These are phyloP conservation scores for Aspergillus heteromorphus DNA, from an alignment of 495 filamentous ascomycete genomes.

Conservation along the genomic window DNA sequence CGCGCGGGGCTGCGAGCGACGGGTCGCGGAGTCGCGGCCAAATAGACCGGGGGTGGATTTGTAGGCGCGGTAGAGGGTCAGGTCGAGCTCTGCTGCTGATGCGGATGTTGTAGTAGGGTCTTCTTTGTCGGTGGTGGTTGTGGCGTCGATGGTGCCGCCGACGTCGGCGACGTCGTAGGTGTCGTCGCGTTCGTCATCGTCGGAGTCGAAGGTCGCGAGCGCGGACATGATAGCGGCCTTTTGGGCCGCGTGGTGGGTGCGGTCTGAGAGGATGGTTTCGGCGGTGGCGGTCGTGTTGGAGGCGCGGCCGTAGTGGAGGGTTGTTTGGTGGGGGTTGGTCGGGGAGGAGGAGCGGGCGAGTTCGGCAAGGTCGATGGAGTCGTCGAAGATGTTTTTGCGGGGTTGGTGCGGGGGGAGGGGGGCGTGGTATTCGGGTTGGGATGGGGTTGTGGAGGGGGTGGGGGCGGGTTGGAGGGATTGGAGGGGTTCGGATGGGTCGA, in stretches of 20 bases:
- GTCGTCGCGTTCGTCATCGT: conserved; percentile 96
- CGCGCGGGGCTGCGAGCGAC: conserved; percentile 54
- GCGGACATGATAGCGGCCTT: conserved; percentile 91
- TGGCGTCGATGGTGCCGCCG: conserved; percentile 72
- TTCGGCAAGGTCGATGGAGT: conserved; percentile 71
- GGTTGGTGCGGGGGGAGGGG: too few species aligned
- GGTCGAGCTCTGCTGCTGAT: conserved; percentile 34
- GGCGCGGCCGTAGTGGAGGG: conserved; percentile 71
- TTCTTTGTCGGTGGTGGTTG: conserved; percentile 35
- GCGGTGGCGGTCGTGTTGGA: conserved; percentile 57
- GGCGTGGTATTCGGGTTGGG: conserved; percentile 30
- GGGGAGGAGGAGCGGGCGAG: conserved; percentile 37
- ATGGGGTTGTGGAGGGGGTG: conserved; percentile 33
- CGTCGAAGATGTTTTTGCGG: conserved; percentile 66
- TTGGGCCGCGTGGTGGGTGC: conserved; percentile 51
- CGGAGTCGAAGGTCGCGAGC: conserved; percentile 83
- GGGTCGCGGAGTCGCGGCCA: conserved; percentile 59
- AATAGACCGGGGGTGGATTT: conserved; percentile 59
- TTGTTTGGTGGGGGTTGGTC: conserved; percentile 30
- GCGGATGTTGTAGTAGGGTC: conserved; percentile 32
- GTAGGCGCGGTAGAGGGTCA: conserved; percentile 62
- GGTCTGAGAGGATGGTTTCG: conserved; percentile 53
- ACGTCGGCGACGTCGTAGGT: conserved; percentile 92
- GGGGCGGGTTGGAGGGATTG: conserved; percentile 24
- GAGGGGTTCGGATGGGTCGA: conserved; percentile 39